Conservation (phyloP, 225 moss, liverwort and hornwort species). For the Neckera pumila region DNA sequence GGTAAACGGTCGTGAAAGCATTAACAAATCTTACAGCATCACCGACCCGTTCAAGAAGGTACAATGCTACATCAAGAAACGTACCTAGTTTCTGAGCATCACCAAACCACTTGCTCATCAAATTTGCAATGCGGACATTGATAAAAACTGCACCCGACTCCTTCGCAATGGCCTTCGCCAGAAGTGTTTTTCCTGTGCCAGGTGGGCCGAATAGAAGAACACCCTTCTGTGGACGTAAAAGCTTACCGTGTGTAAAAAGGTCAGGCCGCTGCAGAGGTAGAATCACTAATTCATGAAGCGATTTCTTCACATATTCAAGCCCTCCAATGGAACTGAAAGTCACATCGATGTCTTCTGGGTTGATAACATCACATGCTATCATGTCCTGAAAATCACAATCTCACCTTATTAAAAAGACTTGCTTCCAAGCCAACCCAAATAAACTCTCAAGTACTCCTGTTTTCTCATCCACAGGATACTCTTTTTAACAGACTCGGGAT, state of each 20-base stretch:
- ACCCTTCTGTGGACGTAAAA: conserved; percentile 83
- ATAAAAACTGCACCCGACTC: conserved; percentile 92
- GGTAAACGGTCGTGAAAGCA: not conserved
- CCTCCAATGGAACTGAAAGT: conserved; percentile 90
- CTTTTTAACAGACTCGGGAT: not conserved
- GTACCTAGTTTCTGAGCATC: conserved; percentile 90
- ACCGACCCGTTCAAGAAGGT: not conserved
- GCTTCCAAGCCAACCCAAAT: not conserved
- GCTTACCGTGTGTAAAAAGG: conserved; percentile 78
- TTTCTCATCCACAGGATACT: not conserved
- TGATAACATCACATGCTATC: conserved; percentile 94
- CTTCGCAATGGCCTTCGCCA: conserved; percentile 90
- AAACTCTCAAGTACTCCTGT: not conserved
- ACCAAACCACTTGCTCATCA: conserved; percentile 99
- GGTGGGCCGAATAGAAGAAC: conserved; percentile 84
- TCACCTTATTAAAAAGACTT: not conserved
- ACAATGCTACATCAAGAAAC: not conserved
- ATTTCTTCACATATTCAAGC: conserved; percentile 69
- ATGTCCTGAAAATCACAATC: conserved; percentile 53
- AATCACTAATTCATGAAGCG: conserved; percentile 83
- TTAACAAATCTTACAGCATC: not conserved
- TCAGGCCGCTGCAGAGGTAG: conserved; percentile 87
- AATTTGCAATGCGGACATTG: conserved; percentile 70
- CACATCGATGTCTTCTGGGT: conserved; percentile 88
- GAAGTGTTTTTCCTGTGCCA: conserved; percentile 80